A percentile compares a stretch with the other conserved stretches of the same genome.
Conservation (phyloP, 805 yeast species). For the Priceomyces fermenticarens region DNA sequence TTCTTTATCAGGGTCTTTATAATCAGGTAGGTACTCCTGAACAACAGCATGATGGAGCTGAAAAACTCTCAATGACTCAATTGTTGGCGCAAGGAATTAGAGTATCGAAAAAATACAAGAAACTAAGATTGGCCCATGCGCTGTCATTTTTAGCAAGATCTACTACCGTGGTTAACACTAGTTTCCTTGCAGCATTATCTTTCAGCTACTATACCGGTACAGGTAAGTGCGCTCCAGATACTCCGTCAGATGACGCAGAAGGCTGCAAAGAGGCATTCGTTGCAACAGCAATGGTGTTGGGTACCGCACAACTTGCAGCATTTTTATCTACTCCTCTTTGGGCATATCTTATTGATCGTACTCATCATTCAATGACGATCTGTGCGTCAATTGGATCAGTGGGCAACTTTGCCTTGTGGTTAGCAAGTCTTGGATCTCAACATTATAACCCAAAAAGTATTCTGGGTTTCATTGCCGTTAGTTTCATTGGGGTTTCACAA, state of each 20-base stretch:
- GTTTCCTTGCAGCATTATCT: slow-evolving; percentile 63
- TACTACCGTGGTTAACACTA: slow-evolving; percentile 54
- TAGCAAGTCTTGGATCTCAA: slow-evolving; percentile 12
- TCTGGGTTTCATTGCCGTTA: slow-evolving; percentile 38
- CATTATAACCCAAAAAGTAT: slow-evolving; percentile 33
- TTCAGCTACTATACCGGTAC: slow-evolving; percentile 50
- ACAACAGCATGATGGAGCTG: slow-evolving; percentile 20
- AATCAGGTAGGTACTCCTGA: slow-evolving; percentile 27
- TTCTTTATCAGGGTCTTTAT: slow-evolving; percentile 44
- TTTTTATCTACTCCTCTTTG: slow-evolving; percentile 61
- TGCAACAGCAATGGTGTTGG: slow-evolving; percentile 65
- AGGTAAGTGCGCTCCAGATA: slow-evolving; percentile 44
- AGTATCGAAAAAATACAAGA: slow-evolving; percentile 43
- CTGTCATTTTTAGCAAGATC: slow-evolving; percentile 66
- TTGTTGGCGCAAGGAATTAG: slow-evolving; percentile 37
- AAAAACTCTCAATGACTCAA: slow-evolving; percentile 1
- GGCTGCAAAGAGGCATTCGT: slow-evolving; percentile 62
- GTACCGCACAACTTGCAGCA: slow-evolving; percentile 58
- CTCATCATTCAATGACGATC: slow-evolving; percentile 24
- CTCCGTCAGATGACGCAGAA: slow-evolving; percentile 17
- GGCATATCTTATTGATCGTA: slow-evolving; percentile 54
- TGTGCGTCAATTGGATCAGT: slow-evolving; percentile 42
- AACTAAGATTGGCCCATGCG: slow-evolving; percentile 53
- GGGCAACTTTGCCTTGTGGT: slow-evolving; percentile 36
- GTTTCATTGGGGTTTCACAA: slow-evolving; percentile 55